A percentile compares a stretch with the other conserved stretches of the same genome.
Conservation (phyloP, 2,329 filamentous ascomycete species). For the Arachnomyces sp. region DNA sequence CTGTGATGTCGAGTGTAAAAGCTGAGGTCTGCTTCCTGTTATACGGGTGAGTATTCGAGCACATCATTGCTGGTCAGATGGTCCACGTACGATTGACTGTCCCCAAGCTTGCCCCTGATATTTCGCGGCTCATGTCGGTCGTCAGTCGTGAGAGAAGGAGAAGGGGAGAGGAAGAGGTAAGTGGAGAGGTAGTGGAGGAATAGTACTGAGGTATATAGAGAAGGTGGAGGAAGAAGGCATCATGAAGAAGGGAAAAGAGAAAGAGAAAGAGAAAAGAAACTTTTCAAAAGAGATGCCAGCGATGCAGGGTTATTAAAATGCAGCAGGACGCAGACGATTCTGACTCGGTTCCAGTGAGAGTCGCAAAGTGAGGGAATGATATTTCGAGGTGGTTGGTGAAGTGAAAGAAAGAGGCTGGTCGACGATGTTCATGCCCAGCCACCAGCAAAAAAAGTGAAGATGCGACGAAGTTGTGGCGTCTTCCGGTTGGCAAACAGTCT, state of each 20-base stretch:
- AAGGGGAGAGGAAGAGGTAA: neutral
- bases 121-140: constrained; percentile 19
- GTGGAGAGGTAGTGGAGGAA: neutral
- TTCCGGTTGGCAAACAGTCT: too few relatives aligned
- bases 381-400: too few relatives aligned
- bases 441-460: too few relatives aligned
- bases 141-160: constrained; percentile 14
- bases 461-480: too few relatives aligned
- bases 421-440: too few relatives aligned
- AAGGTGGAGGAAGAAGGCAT: neutral
- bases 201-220: neutral
- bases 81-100: constrained; percentile 32
- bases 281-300: too few relatives aligned
- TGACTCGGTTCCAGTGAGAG: too few relatives aligned
- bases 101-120: constrained; percentile 23
- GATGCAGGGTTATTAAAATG: too few relatives aligned
- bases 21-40: constrained; percentile 37
- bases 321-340: too few relatives aligned
- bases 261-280: too few relatives aligned
- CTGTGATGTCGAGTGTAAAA: constrained; percentile 34
- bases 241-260: neutral
- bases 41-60: constrained; percentile 8
- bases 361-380: too few relatives aligned
- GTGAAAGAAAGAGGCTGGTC: too few relatives aligned
- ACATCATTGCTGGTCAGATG: constrained; percentile 3